Evolutionary conservation across 306 rosid genomes (phyloP), one percentile per base, ranked within the genome.

Genomic region (Medicago truncatula): DNA sequence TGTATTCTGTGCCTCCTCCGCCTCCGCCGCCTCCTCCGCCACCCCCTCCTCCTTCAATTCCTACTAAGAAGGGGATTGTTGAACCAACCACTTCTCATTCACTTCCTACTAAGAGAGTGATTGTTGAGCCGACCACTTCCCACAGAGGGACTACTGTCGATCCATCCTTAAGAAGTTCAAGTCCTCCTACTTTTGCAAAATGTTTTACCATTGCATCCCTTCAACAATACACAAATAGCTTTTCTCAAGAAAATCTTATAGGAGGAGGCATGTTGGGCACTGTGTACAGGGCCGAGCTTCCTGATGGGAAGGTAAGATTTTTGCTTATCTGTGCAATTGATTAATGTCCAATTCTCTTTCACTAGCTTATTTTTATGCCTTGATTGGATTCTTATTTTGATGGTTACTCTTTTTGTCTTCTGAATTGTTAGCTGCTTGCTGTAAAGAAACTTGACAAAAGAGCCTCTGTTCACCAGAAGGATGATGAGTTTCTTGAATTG

Each of bases 141-240:
- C 62, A 20, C 49, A 82, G 85, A 78, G 81, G 71, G 72, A 73
- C 84, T 44, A 21, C 76, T 38, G 79, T 12, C 81, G 85, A 74
- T 86, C 91, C 87, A 70, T 36, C 89, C 61, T 31, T 70, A 50
- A 90, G 36, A 83, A 77, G 53, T 72, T 75, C 73, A 61, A 49
- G 57, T 57, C 82, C 74, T 67, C 73, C 84, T 21, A 85, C 87
- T 73, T 80, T 81, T 77, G 92, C 93, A 0, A 92, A 89, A 84
- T 85, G 77, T 81, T 96, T 86, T 82, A 78, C 90, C 49, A 86
- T 96, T 80, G 99, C 99, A 17, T 88, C 89, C 75, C 99, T 96
- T 80, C 99, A 96, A 80, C 98, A 96, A 78, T 87, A 84, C 70
- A 96, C 99, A 77, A 88, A 96, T 84, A 96, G 98, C 88, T 96